Percentiles rank a stretch among this genome's conserved stretches.
Evolutionary conservation across 108 stramenopile genomes (phyloP).

Genomic region (Conticribra weissflogii): DNA sequence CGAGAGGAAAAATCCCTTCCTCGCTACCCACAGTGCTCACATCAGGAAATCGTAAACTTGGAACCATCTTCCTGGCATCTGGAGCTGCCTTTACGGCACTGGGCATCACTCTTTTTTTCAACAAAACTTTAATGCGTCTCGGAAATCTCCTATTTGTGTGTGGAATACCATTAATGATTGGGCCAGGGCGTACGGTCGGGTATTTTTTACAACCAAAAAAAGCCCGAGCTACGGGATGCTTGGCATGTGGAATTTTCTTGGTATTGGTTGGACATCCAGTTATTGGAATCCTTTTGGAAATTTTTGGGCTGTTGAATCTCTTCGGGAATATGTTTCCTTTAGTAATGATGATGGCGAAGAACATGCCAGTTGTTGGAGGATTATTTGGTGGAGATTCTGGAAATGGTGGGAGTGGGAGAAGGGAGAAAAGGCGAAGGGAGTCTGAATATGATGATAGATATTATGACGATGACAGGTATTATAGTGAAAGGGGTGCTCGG

Average conservation of each 20-base stretch:
- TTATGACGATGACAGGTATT: slow-evolving; percentile 28
- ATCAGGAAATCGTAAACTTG: slow-evolving; percentile 67
- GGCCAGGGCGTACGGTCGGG: slow-evolving; percentile 83
- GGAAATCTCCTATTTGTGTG: slow-evolving; percentile 88
- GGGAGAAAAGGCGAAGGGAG: slow-evolving; percentile 19
- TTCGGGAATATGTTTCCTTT: slow-evolving; percentile 95
- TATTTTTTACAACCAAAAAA: slow-evolving; percentile 91
- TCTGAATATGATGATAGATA: slow-evolving; percentile 32
- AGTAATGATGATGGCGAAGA: slow-evolving; percentile 64
- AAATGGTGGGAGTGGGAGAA: slow-evolving; percentile 18
- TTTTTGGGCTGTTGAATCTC: slow-evolving; percentile 92
- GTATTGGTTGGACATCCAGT: slow-evolving; percentile 90
- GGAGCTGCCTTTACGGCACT: slow-evolving; percentile 77
- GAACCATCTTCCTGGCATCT: slow-evolving; percentile 69
- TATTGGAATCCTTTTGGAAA: slow-evolving; percentile 87
- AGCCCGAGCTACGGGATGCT: slow-evolving; percentile 83
- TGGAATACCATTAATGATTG: slow-evolving; percentile 88
- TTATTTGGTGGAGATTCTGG: slow-evolving; percentile 53
- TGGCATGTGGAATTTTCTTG: slow-evolving; percentile 78
- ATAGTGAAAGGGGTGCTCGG: slow-evolving; percentile 3
- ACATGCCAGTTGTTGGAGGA: slow-evolving; percentile 77
- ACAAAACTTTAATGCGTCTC: slow-evolving; percentile 92
- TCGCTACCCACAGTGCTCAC: slow-evolving; percentile 31
- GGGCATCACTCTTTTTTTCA: slow-evolving; percentile 93
- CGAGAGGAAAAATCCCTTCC: slow-evolving; percentile 5